Percentiles rank a stretch among this genome's conserved stretches.
phyloP scores from a whole-genome alignment of 2,329 filamentous ascomycete genomes.

The Claviceps monticola region DNA sequence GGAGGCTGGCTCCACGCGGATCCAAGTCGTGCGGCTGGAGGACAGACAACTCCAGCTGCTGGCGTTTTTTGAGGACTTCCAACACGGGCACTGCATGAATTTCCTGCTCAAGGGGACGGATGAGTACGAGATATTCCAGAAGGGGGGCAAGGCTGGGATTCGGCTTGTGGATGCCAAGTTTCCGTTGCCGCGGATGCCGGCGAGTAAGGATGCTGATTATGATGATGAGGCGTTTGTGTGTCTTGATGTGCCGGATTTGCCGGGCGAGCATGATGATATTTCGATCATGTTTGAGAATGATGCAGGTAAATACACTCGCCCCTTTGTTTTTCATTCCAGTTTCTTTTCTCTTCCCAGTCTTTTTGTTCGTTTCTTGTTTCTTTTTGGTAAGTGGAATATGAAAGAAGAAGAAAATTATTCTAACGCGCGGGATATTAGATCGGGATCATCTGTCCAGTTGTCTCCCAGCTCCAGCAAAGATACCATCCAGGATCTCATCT shows the following conservation, averaged over 20 bases:
- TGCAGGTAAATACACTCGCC: slow-evolving; percentile 39
- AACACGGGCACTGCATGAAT: slow-evolving; percentile 77
- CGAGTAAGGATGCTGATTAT: slow-evolving; percentile 34
- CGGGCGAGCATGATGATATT: slow-evolving; percentile 87
- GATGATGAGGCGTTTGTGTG: slow-evolving; percentile 64
- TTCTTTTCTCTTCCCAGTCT: slow-evolving; percentile 8
- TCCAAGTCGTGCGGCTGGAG: slow-evolving; percentile 61
- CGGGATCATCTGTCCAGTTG: slow-evolving; percentile 37
- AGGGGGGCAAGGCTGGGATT: slow-evolving; percentile 54
- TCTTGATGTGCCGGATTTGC: slow-evolving; percentile 76
- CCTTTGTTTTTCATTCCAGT: slow-evolving; percentile 8
- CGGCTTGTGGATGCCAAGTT: slow-evolving; percentile 87
- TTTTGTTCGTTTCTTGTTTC: neutral
- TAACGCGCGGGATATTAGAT: slow-evolving; percentile 22
- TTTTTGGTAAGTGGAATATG: neutral
- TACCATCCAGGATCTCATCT: slow-evolving; percentile 21
- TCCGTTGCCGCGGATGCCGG: slow-evolving; percentile 53
- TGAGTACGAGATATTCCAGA: slow-evolving; percentile 56
- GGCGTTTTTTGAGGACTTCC: slow-evolving; percentile 80
- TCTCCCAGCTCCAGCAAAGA: slow-evolving; percentile 44
- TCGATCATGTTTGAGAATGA: slow-evolving; percentile 71
- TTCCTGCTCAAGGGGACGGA: slow-evolving; percentile 78
- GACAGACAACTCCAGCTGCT: slow-evolving; percentile 65
- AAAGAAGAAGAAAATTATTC: too few species aligned
- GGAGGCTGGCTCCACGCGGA: slow-evolving; percentile 66